These are phyloP conservation scores for Physocladia obscura DNA, from an alignment of 192 early-diverging fungal species.

Conservation along the genomic window DNA sequence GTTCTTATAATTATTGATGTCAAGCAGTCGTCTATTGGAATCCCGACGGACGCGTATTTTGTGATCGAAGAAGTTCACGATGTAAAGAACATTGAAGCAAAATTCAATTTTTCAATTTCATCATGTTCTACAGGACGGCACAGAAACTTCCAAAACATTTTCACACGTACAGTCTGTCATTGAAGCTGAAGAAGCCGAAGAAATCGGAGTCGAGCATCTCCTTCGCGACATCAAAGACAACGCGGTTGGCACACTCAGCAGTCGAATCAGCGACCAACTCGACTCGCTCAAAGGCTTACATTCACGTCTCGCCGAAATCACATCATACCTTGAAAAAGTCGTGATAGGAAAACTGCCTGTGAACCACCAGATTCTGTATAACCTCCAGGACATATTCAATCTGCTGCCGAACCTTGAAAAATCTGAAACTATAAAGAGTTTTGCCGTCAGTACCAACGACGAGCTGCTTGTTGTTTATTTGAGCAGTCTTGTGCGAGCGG, in stretches of 20 bases:
- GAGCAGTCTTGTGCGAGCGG: slow-evolving; percentile 84
- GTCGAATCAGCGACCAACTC: slow-evolving; percentile 88
- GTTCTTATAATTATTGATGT: slow-evolving; percentile 98
- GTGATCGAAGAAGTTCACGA: slow-evolving; percentile 97
- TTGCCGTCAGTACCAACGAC: slow-evolving; percentile 94
- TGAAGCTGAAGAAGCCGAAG: slow-evolving; percentile 99
- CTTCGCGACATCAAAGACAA: slow-evolving; percentile 98
- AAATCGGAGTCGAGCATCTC: slow-evolving; percentile 98
- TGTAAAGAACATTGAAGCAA: slow-evolving; percentile 43
- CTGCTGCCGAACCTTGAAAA: slow-evolving; percentile 88
- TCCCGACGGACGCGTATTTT: slow-evolving; percentile 97
- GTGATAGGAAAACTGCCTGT: slow-evolving; percentile 81
- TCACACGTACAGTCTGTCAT: slow-evolving; percentile 93
- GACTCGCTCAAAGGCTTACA: slow-evolving; percentile 89
- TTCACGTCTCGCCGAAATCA: slow-evolving; percentile 80
- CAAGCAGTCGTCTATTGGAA: slow-evolving; percentile 85
- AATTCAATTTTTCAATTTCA: slow-evolving; percentile 13
- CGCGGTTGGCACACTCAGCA: slow-evolving; percentile 89
- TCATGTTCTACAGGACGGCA: slow-evolving; percentile 75
- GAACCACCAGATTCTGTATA: slow-evolving; percentile 97
- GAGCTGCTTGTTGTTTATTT: slow-evolving; percentile 93
- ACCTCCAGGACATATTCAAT: slow-evolving; percentile 98
- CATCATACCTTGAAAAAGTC: slow-evolving; percentile 85
- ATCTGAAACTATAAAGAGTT: slow-evolving; percentile 74
- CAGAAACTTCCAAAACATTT: slow-evolving; percentile 94